Base-by-base conservation (phyloP, 352 stramenopile species). In the Phytophthora pluvialis region DNA sequence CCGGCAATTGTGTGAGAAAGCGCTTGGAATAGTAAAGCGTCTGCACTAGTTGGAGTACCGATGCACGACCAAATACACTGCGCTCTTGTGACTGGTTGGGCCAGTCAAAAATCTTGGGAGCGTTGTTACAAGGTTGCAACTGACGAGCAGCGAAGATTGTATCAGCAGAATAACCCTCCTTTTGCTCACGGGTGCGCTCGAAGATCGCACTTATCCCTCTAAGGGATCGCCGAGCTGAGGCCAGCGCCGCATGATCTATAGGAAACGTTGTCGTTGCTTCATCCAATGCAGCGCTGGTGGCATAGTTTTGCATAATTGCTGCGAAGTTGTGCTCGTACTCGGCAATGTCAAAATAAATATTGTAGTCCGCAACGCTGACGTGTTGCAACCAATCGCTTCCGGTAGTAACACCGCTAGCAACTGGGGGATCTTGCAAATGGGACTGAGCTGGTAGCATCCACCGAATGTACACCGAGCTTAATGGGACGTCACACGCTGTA, bases 11-110 rank as follows among this genome's bases (percentile, higher is more conserved):
- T 3, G 16, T 2, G 12, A 79, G 36, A 47, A 83, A 83, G 2
- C 42, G 26, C 11, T 57, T 48, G 11, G 49, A 46, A 33, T 79
- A 81, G 26, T 83, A 75, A 4, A 59, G 13, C 21, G 72, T 83
- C 16, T 83, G 75, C 16, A 83, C 54, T 7, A 83, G 54, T 59
- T 83, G 72, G 3, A 83, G 64, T 38, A 83, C 65, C 2, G 69
- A 75, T 21, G 72, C 75, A 15, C 72, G 75, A 47, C 65, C 67
- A 50, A 75, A 83, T 5, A 77, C 25, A 46, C 49, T 29, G 15
- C 11, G 16, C 2, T 36, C 38, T 18, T 52, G 5, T 28, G n/a
- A 13, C 26, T 46, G 35, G 7, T 54, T 58, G 21, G 38, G 4
- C 35, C 43, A 0, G 42, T 4, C n/a, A n/a, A n/a, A n/a, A n/a